Conservation (phyloP, 805 yeast species). For the Yarrowia sp. region DNA sequence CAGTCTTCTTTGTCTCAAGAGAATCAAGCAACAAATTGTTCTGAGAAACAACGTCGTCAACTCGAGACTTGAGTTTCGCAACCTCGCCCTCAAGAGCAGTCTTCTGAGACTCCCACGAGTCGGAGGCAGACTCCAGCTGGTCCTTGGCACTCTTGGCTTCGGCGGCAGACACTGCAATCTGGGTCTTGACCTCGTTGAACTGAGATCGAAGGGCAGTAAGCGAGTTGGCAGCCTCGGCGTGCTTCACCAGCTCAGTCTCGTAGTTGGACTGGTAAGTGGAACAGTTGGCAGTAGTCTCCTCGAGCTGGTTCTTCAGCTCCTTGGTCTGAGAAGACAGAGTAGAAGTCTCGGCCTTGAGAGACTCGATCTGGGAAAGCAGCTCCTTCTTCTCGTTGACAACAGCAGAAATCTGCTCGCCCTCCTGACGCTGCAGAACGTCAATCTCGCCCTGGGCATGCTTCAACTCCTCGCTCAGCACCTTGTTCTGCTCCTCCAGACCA, state of each 20-base stretch:
- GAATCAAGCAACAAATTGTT: conserved; percentile 73
- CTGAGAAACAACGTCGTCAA: conserved; percentile 68
- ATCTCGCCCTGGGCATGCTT: conserved; percentile 43
- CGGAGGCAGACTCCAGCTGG: conserved; percentile 49
- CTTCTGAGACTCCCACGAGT: conserved; percentile 56
- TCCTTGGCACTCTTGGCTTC: conserved; percentile 39
- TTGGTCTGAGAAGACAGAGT: conserved; percentile 43
- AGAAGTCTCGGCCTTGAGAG: conserved; percentile 46
- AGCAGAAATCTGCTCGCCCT: conserved; percentile 44
- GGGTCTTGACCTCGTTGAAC: conserved; percentile 47
- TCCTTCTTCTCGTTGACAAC: conserved; percentile 44
- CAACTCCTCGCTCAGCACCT: conserved; percentile 41
- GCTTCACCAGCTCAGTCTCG: conserved; percentile 61
- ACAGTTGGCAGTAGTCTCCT: conserved; percentile 53
- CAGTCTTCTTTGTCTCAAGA: conserved; percentile 55
- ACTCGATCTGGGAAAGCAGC: conserved; percentile 41
- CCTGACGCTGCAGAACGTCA: conserved; percentile 39
- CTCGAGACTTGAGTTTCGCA: conserved; percentile 54
- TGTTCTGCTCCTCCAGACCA: conserved; percentile 42
- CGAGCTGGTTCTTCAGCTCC: conserved; percentile 49
- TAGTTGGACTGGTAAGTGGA: conserved; percentile 61
- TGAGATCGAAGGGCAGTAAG: conserved; percentile 54
- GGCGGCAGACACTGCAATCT: conserved; percentile 44
- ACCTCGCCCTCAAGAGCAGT: conserved; percentile 57
- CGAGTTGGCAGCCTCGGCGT: conserved; percentile 58